Conservation (phyloP, 2,329 filamentous ascomycete species). For the Amauroascus verrucosus region DNA sequence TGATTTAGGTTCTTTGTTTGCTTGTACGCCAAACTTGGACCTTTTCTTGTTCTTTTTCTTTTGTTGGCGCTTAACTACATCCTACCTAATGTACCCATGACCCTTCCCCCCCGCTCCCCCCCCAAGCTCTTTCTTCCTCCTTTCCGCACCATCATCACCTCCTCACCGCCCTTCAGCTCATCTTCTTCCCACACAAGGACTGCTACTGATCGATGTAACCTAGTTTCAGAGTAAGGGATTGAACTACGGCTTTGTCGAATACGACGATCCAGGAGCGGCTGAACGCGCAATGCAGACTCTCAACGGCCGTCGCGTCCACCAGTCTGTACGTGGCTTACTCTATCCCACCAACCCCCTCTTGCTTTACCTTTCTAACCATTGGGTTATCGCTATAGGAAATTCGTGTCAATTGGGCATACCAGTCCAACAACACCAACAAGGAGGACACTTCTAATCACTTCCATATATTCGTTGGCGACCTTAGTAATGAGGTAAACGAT, state of each 20-base stretch:
- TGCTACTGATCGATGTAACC: constrained; percentile 17
- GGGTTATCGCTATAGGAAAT: constrained; percentile 59
- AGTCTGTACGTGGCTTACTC: constrained; percentile 56
- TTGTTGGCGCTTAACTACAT: too few species aligned
- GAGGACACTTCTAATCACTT: constrained; percentile 98
- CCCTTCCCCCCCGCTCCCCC: background rate
- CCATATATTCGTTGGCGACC: constrained; percentile 95
- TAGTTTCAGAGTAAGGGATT: constrained; percentile 73
- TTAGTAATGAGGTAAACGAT: constrained; percentile 98
- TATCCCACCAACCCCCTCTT: background rate
- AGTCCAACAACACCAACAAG: constrained; percentile 87
- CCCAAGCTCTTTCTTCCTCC: background rate
- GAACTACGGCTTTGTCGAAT: constrained; percentile 99
- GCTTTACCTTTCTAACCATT: background rate
- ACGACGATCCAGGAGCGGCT: constrained; percentile 91
- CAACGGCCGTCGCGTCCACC: constrained; percentile 89
- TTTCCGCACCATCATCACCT: background rate
- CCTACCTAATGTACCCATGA: background rate
- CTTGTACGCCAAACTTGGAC: too few species aligned
- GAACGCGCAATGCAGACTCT: constrained; percentile 96
- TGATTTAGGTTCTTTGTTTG: constrained; percentile 1
- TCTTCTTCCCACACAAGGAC: background rate
- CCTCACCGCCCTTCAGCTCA: background rate
- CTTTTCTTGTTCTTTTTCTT: background rate
- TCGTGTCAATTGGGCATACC: constrained; percentile 98